phyloP scores from a whole-genome alignment of 352 stramenopile genomes.

The Phytopythium boreale region DNA sequence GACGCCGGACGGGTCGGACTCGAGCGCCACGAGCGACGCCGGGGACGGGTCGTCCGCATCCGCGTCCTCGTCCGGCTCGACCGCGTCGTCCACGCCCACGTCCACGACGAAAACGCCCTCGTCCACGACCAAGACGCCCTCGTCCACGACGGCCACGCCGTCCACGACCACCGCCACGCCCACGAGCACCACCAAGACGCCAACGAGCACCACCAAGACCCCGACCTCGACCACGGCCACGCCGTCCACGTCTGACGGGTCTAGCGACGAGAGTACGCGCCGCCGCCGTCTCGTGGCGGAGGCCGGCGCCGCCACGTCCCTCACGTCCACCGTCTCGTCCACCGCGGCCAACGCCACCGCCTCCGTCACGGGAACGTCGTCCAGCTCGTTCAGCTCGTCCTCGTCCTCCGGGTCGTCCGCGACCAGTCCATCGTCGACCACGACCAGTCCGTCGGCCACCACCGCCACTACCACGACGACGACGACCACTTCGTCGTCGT shows the following conservation, averaged over 20 bases:
- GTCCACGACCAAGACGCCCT: conserved; percentile 21
- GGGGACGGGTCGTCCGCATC: conserved; percentile 7
- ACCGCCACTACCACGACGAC: conserved; percentile 9
- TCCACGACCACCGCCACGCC: conserved; percentile 8
- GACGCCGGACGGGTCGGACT: not conserved
- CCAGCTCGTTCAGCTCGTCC: conserved; percentile 1
- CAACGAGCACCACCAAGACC: conserved; percentile 6
- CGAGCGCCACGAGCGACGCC: conserved; percentile 1
- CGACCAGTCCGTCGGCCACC: conserved; percentile 8
- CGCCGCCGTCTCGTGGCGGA: conserved; percentile 18
- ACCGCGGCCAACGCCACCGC: not conserved
- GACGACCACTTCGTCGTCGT: not conserved
- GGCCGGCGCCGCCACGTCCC: conserved; percentile 10
- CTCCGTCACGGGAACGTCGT: not conserved
- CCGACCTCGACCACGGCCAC: conserved; percentile 12
- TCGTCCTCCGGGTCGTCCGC: conserved; percentile 10
- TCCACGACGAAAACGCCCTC: conserved; percentile 18
- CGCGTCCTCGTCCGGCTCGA: conserved; percentile 10
- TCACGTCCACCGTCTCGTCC: conserved; percentile 7
- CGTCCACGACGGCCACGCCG: conserved; percentile 23
- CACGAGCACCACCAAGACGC: conserved; percentile 21
- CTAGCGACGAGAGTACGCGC: not conserved
- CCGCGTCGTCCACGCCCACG: conserved; percentile 4
- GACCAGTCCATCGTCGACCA: conserved; percentile 4
- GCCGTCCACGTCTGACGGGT: conserved; percentile 11